Evolutionary conservation across 2,329 filamentous ascomycete genomes (phyloP).

Genomic region (Shiraia bambusicola): DNA sequence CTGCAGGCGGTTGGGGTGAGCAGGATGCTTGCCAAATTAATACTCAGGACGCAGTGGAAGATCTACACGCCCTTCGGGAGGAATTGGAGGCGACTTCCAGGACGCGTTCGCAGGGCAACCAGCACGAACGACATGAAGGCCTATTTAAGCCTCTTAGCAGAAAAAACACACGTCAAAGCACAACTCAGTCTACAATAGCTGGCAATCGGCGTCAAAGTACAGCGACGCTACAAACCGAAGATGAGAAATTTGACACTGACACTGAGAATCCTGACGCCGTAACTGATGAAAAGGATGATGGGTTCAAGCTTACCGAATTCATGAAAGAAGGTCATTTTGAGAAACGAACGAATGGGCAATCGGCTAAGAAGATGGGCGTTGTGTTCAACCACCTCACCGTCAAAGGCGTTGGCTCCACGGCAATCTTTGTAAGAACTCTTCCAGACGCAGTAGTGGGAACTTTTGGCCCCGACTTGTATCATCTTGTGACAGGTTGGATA

Average conservation of each 20-base stretch:
- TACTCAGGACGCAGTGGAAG: conserved; percentile 58
- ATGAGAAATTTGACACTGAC: conserved; percentile 21
- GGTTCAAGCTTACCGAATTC: conserved; percentile 70
- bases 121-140: conserved; percentile 27
- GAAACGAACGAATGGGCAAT: conserved; percentile 66
- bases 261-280: conserved; percentile 22
- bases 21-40: conserved; percentile 57
- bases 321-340: conserved; percentile 75
- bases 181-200: conserved; percentile 19
- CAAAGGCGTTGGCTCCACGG: conserved; percentile 66
- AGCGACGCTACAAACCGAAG: conserved; percentile 10
- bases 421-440: conserved; percentile 70
- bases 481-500: conserved; percentile 58
- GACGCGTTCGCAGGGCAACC: conserved; percentile 33
- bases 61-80: conserved; percentile 59
- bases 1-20: conserved; percentile 62
- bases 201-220: conserved; percentile 12
- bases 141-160: conserved; percentile 30
- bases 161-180: conserved; percentile 26
- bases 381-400: conserved; percentile 76
- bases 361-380: conserved; percentile 76
- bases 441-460: conserved; percentile 74
- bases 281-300: conserved; percentile 55
- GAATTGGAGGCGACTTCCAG: conserved; percentile 58
- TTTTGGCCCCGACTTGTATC: conserved; percentile 78